phyloP scores from a whole-genome alignment of 306 rosid species.

The Elaeagnus macrophylla region DNA sequence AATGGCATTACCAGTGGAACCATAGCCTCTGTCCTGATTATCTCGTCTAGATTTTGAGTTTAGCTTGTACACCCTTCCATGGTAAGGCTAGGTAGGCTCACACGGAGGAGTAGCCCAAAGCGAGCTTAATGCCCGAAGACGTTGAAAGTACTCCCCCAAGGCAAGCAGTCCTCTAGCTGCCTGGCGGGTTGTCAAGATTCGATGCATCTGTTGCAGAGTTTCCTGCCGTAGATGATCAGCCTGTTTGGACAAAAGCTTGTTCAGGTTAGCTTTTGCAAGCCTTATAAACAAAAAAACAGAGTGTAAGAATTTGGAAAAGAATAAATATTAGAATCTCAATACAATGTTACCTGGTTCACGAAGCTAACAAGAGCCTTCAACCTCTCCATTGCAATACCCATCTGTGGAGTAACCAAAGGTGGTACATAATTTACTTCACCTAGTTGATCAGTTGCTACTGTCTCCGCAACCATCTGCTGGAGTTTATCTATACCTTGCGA shows the following conservation, averaged over 20 bases:
- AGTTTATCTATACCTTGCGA: slow-evolving; percentile 84
- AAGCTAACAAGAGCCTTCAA: slow-evolving; percentile 62
- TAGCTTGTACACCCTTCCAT: slow-evolving; percentile 12
- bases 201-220: slow-evolving; percentile 63
- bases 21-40: slow-evolving; percentile 13
- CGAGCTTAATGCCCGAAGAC: slow-evolving; percentile 68
- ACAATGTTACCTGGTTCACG: slow-evolving; percentile 58
- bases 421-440: slow-evolving; percentile 42
- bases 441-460: slow-evolving; percentile 45
- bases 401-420: slow-evolving; percentile 23
- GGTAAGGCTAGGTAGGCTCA: slow-evolving; percentile 40
- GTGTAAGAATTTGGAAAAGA: no score
- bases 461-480: slow-evolving; percentile 46
- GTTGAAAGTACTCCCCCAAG: slow-evolving; percentile 76
- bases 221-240: slow-evolving; percentile 80
- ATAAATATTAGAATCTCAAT: no score
- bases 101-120: slow-evolving; percentile 58
- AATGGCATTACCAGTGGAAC: slow-evolving; percentile 17
- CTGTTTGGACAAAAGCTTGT: slow-evolving; percentile 31
- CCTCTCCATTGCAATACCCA: slow-evolving; percentile 55
- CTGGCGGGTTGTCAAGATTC: slow-evolving; percentile 65
- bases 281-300: not conserved
- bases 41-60: slow-evolving; percentile 23
- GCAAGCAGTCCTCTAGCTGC: slow-evolving; percentile 62
- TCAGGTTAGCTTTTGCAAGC: slow-evolving; percentile 1